Conservation (phyloP, 163 green algal genomes). For the Chloroidium sp. region DNA sequence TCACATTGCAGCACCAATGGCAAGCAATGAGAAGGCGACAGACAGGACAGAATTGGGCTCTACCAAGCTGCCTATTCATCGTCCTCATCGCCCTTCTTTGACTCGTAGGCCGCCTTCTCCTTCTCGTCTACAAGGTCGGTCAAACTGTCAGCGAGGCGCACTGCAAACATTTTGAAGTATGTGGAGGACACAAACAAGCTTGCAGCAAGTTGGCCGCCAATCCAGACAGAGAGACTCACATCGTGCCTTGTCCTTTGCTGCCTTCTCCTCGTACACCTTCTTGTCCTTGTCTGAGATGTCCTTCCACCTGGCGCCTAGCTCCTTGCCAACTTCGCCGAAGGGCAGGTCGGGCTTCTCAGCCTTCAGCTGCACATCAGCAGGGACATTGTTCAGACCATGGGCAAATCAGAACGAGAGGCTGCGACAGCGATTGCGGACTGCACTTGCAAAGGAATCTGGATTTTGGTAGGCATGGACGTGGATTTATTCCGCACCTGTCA, state of each 20-base stretch:
- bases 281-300: slow-evolving; percentile 24
- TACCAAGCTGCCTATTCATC: background rate
- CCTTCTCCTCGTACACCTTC: slow-evolving; percentile 26
- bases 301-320: slow-evolving; percentile 42
- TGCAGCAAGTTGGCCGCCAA: no score
- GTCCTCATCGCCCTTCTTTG: slow-evolving; percentile 7
- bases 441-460: no score
- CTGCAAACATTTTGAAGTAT: no score
- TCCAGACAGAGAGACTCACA: background rate
- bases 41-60: no score
- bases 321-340: slow-evolving; percentile 34
- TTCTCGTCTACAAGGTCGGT: background rate
- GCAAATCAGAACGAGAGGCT: background rate
- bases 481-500: no score
- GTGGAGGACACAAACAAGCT: no score
- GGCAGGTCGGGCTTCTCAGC: slow-evolving; percentile 30
- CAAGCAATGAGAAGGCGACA: no score
- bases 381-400: background rate
- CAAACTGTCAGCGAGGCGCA: no score
- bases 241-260: slow-evolving; percentile 25
- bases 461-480: no score
- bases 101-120: slow-evolving; percentile 21
- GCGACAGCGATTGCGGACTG: no score
- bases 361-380: slow-evolving; percentile 18
- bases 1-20: no score